Base-by-base conservation (phyloP, 208 protist species). In the Leishmania turanica region DNA sequence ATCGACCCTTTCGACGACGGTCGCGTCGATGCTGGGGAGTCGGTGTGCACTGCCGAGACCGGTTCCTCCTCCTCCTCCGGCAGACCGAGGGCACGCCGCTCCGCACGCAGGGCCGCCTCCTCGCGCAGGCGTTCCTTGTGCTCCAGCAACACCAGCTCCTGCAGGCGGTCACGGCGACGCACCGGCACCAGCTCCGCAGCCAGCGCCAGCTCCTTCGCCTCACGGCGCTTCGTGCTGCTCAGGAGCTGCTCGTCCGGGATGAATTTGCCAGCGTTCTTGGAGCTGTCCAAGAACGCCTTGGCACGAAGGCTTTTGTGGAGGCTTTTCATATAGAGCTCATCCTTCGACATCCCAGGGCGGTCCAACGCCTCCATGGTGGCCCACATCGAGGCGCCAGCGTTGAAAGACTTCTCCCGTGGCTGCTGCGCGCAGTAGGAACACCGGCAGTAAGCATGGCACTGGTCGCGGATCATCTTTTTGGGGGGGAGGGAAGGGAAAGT, bases 101-200 rank as follows among this genome's bases (percentile, higher is more conserved):
- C 82, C 19, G 78, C 85, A 13, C 92, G 90, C 40, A 93, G 82
- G 19, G 89, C 82, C 21, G 81, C 86, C 84, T 97, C 88, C 80
- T 90, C 85, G 66, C 77, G 79, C 8, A 96, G 83, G 19, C 94
- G 91, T 19, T 86, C 80, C 83, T 96, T 95, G 87, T 95, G 87
- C 79, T 97, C 92, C 77, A 97, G 90, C 73, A 97, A 75, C 27
- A 97, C 87, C 40, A 97, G 88, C 84, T 96, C 92, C 89, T 97
- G 88, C 49, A 97, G 87, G 76, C 92, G 94, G 78, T 97, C 94
- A 65, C 94, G 94, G 76, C 94, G 92, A 34, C 94, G 94, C 81
- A 97, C 80, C 17, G 94, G 92, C 66, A 97, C 90, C 45, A 91
- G 79, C 47, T 90, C 60, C 15, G 91, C 88, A 21, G 89, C 83